phyloP scores from a whole-genome alignment of 129 eudicot species.

The Centella asiatica region DNA sequence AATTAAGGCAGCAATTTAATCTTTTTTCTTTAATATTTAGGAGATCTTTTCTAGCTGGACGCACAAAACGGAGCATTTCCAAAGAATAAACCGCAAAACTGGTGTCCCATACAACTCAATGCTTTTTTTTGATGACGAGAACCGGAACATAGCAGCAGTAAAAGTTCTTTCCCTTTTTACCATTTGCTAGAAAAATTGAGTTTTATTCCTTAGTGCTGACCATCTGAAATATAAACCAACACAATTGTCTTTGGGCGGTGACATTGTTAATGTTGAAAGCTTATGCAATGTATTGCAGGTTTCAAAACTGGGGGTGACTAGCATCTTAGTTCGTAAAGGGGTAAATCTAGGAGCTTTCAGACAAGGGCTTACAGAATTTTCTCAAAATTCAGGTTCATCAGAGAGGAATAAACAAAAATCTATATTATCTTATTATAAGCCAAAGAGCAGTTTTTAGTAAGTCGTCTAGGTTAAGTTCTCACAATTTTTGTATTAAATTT shows the following conservation, averaged over 20 bases:
- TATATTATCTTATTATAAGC: too few relatives aligned
- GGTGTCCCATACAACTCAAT: conserved; percentile 57
- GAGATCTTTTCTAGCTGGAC: conserved; percentile 92
- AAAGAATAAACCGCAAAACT: conserved; percentile 68
- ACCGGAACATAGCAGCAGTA: conserved; percentile 85
- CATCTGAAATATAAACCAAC: too few relatives aligned
- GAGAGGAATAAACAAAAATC: too few relatives aligned
- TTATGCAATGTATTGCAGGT: conserved; percentile 35
- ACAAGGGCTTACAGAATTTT: conserved; percentile 65
- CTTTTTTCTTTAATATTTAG: too few relatives aligned
- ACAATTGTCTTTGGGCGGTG: too few relatives aligned
- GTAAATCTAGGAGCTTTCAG: conserved; percentile 72
- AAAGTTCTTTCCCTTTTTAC: conserved; percentile 8
- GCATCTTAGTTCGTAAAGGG: conserved; percentile 77
- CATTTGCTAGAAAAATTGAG: too few relatives aligned
- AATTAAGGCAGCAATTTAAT: too few relatives aligned
- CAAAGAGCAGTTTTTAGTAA: too few relatives aligned
- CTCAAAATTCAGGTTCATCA: conserved; percentile 46
- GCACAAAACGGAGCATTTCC: conserved; percentile 97
- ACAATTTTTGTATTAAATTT: too few relatives aligned
- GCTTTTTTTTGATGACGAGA: conserved; percentile 93
- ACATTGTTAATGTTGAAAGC: too few relatives aligned
- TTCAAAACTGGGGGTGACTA: conserved; percentile 80
- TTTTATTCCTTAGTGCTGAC: too few relatives aligned
- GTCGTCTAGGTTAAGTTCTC: too few relatives aligned